Percentiles rank a stretch among this genome's conserved stretches.
Evolutionary conservation across 163 green algal species (phyloP).

Genomic region (Scenedesmus sp.): DNA sequence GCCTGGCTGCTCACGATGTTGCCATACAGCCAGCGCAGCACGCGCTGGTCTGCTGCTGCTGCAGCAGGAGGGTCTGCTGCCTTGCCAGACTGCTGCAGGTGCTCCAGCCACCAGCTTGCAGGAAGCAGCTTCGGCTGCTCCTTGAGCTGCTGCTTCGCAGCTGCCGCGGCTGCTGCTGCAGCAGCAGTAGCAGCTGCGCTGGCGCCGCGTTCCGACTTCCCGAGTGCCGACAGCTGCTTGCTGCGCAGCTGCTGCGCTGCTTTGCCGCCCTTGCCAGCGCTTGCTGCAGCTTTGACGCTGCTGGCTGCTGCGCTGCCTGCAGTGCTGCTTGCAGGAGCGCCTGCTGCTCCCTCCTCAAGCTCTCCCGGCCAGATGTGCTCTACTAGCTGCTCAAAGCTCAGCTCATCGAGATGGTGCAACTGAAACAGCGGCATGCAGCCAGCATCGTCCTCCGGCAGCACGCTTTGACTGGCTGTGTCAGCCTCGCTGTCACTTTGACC

Average conservation of each 20-base stretch:
- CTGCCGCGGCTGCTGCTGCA: conserved; percentile 41
- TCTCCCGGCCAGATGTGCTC: conserved; percentile 46
- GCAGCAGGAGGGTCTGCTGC: conserved; percentile 32
- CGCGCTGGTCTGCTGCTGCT: conserved; percentile 54
- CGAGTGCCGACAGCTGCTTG: not conserved
- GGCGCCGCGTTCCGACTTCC: not conserved
- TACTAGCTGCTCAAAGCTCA: conserved; percentile 46
- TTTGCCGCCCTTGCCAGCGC: not conserved
- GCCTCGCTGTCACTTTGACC: conserved; percentile 28
- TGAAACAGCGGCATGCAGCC: conserved; percentile 50
- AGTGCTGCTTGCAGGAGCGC: not conserved
- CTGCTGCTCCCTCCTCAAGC: not conserved
- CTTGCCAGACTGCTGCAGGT: conserved; percentile 50
- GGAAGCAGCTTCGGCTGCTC: conserved; percentile 42
- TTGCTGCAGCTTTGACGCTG: not conserved
- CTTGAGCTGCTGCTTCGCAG: not conserved
- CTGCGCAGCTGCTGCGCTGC: not conserved
- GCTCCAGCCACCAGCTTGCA: conserved; percentile 65
- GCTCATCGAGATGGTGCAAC: conserved; percentile 39
- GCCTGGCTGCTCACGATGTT: conserved; percentile 60
- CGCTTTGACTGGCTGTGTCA: conserved; percentile 4
- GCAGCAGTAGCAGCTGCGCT: not conserved
- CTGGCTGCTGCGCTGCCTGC: conserved; percentile 41
- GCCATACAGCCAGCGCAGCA: conserved; percentile 84
- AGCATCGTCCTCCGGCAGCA: conserved; percentile 35